Base-by-base conservation (phyloP, 2,329 filamentous ascomycete species). In the Botrytis cinerea region DNA sequence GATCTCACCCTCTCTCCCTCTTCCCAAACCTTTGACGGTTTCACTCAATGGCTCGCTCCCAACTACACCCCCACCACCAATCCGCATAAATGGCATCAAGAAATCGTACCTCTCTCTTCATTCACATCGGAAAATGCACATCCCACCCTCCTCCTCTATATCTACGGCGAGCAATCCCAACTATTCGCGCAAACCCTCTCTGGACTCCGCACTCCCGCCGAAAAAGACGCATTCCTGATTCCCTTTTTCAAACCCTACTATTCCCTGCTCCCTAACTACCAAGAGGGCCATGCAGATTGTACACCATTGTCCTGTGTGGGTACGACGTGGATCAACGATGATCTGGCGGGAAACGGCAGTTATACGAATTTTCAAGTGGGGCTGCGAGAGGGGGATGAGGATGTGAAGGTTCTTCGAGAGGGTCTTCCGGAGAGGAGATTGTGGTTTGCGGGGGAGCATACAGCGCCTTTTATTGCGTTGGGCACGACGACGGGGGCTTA, bases 401-500 rank as follows among this genome's bases (percentile, higher is more conserved):
- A 92, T 81, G 86, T 93, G 38, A 86, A 89, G 54, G 80, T 80
- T 20, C 80, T 88, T 48, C 82, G 84, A 35, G 80, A 82, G 35
- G 71, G 71, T 2, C 4, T 61, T 20, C 76, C 77, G 0, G 78
- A 74, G 0, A 75, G 77, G 28, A 74, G 75, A 45, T 22, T 80
- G 2, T 93, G 91, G 91, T 86, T 93, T 80, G 91, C 91, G 0
- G 91, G 91, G 0, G 91, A 93, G 81, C 91, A 93, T 83, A 97
- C 94, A 35, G 91, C 93, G 72, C 94, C 95, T 7, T 97, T 97
- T 84, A 90, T 97, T 43, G 94, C 93, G 18, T 82, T 98, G 75
- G 95, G 95, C 0, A 98, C 95, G 7, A 92, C 91, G 20, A 97
- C 94, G 0, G 95, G 95, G 0, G 95, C 95, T 18, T 98, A 94